These are phyloP conservation scores for Penicillium sp. DNA, from an alignment of 2,329 filamentous ascomycete genomes.

Conservation along the genomic window DNA sequence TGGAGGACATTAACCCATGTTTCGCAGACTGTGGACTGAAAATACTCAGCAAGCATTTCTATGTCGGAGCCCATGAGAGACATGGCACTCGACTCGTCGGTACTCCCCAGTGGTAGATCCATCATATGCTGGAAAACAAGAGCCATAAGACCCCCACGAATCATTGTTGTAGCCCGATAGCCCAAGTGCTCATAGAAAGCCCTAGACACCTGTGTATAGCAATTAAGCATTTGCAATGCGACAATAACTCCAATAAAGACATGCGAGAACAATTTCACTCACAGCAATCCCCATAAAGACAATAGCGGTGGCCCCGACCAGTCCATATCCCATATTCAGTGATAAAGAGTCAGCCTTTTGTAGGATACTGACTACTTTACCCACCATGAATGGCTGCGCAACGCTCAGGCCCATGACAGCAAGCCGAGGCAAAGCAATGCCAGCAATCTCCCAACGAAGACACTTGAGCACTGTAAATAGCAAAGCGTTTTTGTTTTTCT, in stretches of 20 bases:
- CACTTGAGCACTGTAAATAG: slow-evolving; percentile 19
- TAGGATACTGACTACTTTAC: slow-evolving; percentile 14
- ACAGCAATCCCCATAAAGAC: slow-evolving; percentile 17
- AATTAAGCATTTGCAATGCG: slow-evolving; percentile 2
- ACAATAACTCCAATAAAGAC: slow-evolving; percentile 12
- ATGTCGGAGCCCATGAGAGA: slow-evolving; percentile 27
- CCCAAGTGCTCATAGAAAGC: slow-evolving; percentile 16
- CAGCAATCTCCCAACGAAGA: slow-evolving; percentile 19
- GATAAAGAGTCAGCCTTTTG: slow-evolving; percentile 9
- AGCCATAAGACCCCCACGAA: slow-evolving; percentile 25
- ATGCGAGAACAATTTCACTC: slow-evolving; percentile 5
- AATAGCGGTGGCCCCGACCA: slow-evolving; percentile 10
- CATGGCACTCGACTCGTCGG: slow-evolving; percentile 29
- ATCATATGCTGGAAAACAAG: slow-evolving; percentile 25
- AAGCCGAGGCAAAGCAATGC: slow-evolving; percentile 18
- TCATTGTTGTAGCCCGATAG: slow-evolving; percentile 18
- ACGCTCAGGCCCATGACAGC: slow-evolving; percentile 22
- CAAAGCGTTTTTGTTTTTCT: slow-evolving; percentile 14
- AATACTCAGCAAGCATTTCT: slow-evolving; percentile 28
- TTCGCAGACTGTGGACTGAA: slow-evolving; percentile 29
- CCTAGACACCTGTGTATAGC: slow-evolving; percentile 12
- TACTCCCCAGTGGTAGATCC: slow-evolving; percentile 20
- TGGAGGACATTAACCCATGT: slow-evolving; percentile 42
- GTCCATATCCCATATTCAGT: slow-evolving; percentile 11
- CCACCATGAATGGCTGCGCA: slow-evolving; percentile 22